Evolutionary conservation across 495 filamentous ascomycete genomes (phyloP).

Genomic region (Pseudevernia furfuracea): DNA sequence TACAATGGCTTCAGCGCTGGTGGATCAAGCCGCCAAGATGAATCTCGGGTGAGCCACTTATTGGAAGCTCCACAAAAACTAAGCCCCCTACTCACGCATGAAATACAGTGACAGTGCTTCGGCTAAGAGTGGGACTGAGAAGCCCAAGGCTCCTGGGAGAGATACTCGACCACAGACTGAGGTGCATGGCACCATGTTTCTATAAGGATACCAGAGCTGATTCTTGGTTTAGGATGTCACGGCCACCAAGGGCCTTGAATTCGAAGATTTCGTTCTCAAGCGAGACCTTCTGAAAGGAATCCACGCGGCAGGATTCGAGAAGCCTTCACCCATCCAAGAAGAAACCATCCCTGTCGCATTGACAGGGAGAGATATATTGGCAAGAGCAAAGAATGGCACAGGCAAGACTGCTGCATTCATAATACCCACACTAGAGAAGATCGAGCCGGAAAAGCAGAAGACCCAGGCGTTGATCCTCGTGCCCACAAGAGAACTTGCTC

Average conservation of each 20-base stretch:
- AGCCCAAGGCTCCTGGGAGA: conserved; percentile 68
- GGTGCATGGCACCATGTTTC: conserved; percentile 43
- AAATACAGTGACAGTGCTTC: conserved; percentile 42
- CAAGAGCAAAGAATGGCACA: conserved; percentile 95
- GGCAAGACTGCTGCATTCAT: conserved; percentile 98
- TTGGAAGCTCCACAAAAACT: neutral
- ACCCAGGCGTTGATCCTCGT: conserved; percentile 94
- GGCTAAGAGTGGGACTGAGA: conserved; percentile 69
- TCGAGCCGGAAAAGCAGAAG: conserved; percentile 92
- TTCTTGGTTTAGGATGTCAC: conserved; percentile 71
- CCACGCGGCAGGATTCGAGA: conserved; percentile 97
- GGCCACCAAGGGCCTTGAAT: conserved; percentile 92
- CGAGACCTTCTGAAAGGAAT: conserved; percentile 96
- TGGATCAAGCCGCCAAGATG: conserved; percentile 62
- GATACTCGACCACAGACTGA: conserved; percentile 90
- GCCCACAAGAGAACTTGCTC: conserved; percentile 92
- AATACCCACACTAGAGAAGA: conserved; percentile 88
- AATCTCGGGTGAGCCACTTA: conserved; percentile 54
- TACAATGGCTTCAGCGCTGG: conserved; percentile 52
- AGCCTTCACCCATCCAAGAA: conserved; percentile 98
- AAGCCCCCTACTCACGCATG: neutral
- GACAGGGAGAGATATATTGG: conserved; percentile 89
- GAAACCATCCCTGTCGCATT: conserved; percentile 95
- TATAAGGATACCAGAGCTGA: conserved; percentile 25
- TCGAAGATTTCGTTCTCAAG: conserved; percentile 92